These are phyloP conservation scores for Mycena citricolor DNA, from an alignment of 1,284 basidiomycete species.

Conservation along the genomic window DNA sequence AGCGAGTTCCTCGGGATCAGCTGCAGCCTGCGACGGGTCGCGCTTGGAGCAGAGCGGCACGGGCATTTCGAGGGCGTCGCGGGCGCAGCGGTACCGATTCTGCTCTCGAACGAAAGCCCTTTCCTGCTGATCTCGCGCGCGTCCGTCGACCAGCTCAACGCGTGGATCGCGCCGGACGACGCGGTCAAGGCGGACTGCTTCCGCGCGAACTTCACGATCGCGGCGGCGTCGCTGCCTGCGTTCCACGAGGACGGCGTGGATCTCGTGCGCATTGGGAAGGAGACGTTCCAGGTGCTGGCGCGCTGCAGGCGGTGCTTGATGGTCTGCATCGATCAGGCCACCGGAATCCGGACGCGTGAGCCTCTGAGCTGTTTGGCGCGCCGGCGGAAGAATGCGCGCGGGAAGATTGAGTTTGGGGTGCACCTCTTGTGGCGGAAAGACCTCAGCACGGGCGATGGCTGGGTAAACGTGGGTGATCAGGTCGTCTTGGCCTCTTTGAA, in stretches of 20 bases:
- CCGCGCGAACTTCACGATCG: slow-evolving; percentile 21
- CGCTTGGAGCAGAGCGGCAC: slow-evolving; percentile 15
- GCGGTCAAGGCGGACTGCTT: slow-evolving; percentile 19
- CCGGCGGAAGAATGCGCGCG: slow-evolving; percentile 17
- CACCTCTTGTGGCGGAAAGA: slow-evolving; percentile 25
- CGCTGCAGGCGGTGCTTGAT: slow-evolving; percentile 24
- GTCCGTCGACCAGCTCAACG: slow-evolving; percentile 22
- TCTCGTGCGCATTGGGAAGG: slow-evolving; percentile 20
- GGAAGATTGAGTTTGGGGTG: slow-evolving; percentile 23
- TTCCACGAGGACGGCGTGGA: slow-evolving; percentile 22
- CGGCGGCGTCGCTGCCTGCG: slow-evolving; percentile 9
- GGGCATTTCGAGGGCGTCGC: slow-evolving; percentile 20
- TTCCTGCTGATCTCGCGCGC: slow-evolving; percentile 23
- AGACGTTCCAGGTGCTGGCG: slow-evolving; percentile 24
- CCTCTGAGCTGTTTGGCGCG: slow-evolving; percentile 22
- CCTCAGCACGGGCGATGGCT: slow-evolving; percentile 10
- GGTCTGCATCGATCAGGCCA: slow-evolving; percentile 23
- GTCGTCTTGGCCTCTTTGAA: slow-evolving; percentile 15
- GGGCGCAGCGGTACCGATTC: slow-evolving; percentile 18
- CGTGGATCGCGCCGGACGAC: slow-evolving; percentile 13
- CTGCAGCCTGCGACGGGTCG: slow-evolving; percentile 15
- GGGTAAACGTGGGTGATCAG: slow-evolving; percentile 12
- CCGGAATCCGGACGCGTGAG: slow-evolving; percentile 20
- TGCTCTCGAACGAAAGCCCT: slow-evolving; percentile 23
- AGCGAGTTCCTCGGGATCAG: slow-evolving; percentile 17